Evolutionary conservation across 192 early-diverging fungal genomes (phyloP), one percentile per base, ranked within the genome.

Genomic region (Dispira simplex): DNA sequence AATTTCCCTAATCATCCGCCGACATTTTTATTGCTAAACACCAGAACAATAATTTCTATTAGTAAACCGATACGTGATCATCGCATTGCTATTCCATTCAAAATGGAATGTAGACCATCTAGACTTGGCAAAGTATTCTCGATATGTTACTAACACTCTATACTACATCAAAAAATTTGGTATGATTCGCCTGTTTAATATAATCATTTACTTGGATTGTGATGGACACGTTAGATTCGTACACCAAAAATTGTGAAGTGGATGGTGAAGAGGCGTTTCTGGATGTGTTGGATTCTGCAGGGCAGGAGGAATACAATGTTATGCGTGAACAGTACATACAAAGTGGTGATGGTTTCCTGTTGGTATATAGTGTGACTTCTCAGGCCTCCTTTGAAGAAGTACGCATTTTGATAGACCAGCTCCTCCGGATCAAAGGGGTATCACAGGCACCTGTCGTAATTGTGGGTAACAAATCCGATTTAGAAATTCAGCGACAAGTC

Each of bases 241-340:
- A 96, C 78, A 78, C 87, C 66, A 93, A 93, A 69, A 83, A 91
- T 67, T 88, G 86, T 62, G 72, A 82, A 60, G 82, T 96, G 13
- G 91, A 96, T 67, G 79, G 76, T 62, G 82, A 87, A 63, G 78
- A 78, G 46, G 91, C 89, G 53, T 77, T 92, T 66, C 79, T 95
- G 23, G 92, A 95, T 65, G 83, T 95, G 56, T 83, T 95, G 47
- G 92, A 95, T 77, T 91, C 90, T n/a, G 92, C 92, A 14, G 92
- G 92, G 54, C 87, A 92, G 65, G 85, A 89, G 66, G 90, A 92
- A 64, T 92, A 91, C 67, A 66, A 71, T 21, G 83, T 79, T 13
- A 83, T 85, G 84, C 79, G 81, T 62, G 89, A 91, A 71, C 81
- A 93, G 65, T 93, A 96, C 57, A 93, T 96, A 79, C 86, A 90